Base-by-base conservation (phyloP, 352 stramenopile genomes). In the Chrysophaeum taylorii region DNA sequence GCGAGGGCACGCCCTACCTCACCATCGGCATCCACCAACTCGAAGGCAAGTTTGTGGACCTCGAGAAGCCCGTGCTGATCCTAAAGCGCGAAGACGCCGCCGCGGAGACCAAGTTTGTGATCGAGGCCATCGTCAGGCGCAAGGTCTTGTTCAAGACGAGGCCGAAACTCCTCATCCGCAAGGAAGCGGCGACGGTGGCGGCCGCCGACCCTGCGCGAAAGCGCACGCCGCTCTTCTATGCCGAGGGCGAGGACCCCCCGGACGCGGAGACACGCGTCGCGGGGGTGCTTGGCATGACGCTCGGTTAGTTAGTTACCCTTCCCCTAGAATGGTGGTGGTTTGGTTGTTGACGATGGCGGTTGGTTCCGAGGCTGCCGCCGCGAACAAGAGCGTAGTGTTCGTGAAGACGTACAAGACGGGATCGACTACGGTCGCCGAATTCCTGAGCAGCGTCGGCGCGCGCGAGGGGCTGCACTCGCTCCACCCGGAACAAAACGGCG, bases 41-140 rank as follows among this genome's bases (percentile, higher is more conserved):
- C 16, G 70, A 74, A 37, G 70, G 70, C 70, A 70, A 74, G 62
- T 52, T 74, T 21, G 61, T 64, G 2, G 38, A 14, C 18, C 67
- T 74, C 9, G 2, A 50, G 7, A 70, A 71, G 50, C 70, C 70
- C 9, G 29, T 74, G 0, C 60, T 66, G 9, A 35, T 74, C 33
- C 45, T 74, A 12, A 42, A 70, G 43, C 60, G 31, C 53, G 27
- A 2, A 25, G 9, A 2, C 9, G 52, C 2, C 27, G 52, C 12
- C 5, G 52, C 15, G 27, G 25, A 63, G 52, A 38, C n/a, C 16
- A 61, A 25, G 12, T 63, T 63, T 33, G 14, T 25, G 7, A 33
- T 63, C 27, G 52, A 25, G 5, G 52, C 27, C 52, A 33, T 63
- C 52, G 33, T 63, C 7, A 25, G 52, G 52, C 52, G 29, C 4